phyloP scores from a whole-genome alignment of 1,284 basidiomycete genomes.

The Agroathelia rolfsii region DNA sequence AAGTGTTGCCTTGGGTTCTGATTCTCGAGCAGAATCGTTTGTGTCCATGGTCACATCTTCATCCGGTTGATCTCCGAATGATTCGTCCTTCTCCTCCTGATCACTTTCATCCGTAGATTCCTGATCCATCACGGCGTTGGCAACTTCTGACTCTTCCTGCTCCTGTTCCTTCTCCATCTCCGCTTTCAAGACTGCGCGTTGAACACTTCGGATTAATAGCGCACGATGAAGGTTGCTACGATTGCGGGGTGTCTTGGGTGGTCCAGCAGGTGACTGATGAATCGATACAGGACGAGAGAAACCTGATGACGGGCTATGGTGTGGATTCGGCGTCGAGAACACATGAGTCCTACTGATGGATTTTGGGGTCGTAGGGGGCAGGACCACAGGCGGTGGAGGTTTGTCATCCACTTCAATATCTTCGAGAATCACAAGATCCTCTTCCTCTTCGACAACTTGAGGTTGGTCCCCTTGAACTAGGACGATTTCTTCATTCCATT shows the following conservation, averaged over 20 bases:
- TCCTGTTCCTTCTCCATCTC: slow-evolving; percentile 23
- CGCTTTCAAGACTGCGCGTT: slow-evolving; percentile 36
- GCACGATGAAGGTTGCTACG: slow-evolving; percentile 59
- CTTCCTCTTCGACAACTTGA: slow-evolving; percentile 56
- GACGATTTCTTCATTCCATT: slow-evolving; percentile 36
- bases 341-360: slow-evolving; percentile 4
- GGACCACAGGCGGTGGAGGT: slow-evolving; percentile 9
- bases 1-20: no score
- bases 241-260: slow-evolving; percentile 30
- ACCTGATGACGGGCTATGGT: neutral
- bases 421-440: slow-evolving; percentile 62
- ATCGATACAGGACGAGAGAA: slow-evolving; percentile 9
- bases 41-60: slow-evolving; percentile 19
- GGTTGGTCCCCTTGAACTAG: slow-evolving; percentile 60
- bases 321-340: no score
- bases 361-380: slow-evolving; percentile 14
- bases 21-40: no score
- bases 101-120: slow-evolving; percentile 13
- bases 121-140: slow-evolving; percentile 34
- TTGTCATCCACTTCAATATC: slow-evolving; percentile 33
- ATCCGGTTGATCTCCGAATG: slow-evolving; percentile 19
- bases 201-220: slow-evolving; percentile 59
- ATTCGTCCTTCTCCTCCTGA: slow-evolving; percentile 15
- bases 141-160: slow-evolving; percentile 31
- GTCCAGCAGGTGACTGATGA: slow-evolving; percentile 33